Evolutionary conservation across 257 asterid genomes (phyloP).

Genomic region (Vinca minor): DNA sequence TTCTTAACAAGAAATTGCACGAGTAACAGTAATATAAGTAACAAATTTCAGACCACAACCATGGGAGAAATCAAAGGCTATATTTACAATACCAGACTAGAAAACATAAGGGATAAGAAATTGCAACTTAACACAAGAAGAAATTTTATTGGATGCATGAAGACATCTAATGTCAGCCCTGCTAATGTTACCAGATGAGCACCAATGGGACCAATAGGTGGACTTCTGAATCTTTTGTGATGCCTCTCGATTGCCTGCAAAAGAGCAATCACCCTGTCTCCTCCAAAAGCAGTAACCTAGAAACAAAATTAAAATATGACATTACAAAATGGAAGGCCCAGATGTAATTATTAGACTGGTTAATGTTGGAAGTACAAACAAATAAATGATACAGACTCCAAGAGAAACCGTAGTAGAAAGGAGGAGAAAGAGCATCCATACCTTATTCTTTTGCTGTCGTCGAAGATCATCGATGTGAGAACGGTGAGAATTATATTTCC

Average conservation of each 20-base stretch:
- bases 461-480: conserved; percentile 51
- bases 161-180: neutral
- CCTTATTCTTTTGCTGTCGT: conserved; percentile 65
- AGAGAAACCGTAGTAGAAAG: neutral
- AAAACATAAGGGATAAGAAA: neutral
- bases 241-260: conserved; percentile 70
- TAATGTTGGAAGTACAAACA: neutral
- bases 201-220: conserved; percentile 96
- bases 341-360: conserved; percentile 1
- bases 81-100: neutral
- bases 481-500: conserved; percentile 29
- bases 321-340: conserved; percentile 4
- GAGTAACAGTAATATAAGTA: neutral
- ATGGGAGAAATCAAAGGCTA: neutral
- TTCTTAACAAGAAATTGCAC: neutral
- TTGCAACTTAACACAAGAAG: conserved; percentile 1
- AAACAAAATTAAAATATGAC: conserved; percentile 5
- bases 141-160: neutral
- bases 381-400: neutral
- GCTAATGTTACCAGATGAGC: conserved; percentile 69
- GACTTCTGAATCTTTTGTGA: conserved; percentile 51
- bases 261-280: conserved; percentile 52
- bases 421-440: conserved; percentile 8
- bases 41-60: neutral
- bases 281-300: conserved; percentile 97